Conservation (phyloP, 768 basidiomycete species). For the Suillus occidentalis region DNA sequence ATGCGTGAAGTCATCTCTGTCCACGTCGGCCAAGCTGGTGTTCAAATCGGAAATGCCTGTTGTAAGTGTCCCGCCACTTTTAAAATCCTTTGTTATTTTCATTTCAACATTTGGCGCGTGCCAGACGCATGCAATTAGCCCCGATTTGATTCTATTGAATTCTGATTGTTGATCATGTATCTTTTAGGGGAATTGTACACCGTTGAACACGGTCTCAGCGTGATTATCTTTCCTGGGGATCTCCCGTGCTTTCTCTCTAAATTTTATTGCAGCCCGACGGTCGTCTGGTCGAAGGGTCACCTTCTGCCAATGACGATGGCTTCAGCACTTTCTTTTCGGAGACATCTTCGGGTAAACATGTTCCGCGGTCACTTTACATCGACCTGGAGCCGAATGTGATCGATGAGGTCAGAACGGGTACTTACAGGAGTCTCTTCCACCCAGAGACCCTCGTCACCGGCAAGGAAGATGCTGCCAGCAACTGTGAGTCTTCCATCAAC, state of each 20-base stretch:
- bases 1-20: constrained; percentile 98
- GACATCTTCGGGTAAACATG: constrained; percentile 94
- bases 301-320: constrained; percentile 78
- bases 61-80: constrained; percentile 58
- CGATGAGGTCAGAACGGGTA: constrained; percentile 94
- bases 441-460: constrained; percentile 98
- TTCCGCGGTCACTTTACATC: constrained; percentile 96
- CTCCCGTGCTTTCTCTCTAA: constrained; percentile 19
- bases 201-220: constrained; percentile 96
- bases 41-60: constrained; percentile 97
- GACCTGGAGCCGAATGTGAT: constrained; percentile 98
- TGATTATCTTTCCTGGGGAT: constrained; percentile 35
- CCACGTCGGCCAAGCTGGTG: constrained; percentile 98
- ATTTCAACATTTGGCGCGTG: background rate
- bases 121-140: constrained; percentile 17
- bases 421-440: constrained; percentile 97
- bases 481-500: constrained; percentile 59
- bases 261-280: constrained; percentile 79
- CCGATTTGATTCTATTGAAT: background rate
- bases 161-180: constrained; percentile 18
- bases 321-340: constrained; percentile 99
- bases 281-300: constrained; percentile 78
- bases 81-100: background rate
- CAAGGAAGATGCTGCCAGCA: constrained; percentile 99
- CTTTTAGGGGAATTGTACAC: constrained; percentile 95